Percentiles rank a stretch among this genome's conserved stretches.
Evolutionary conservation across 2,329 filamentous ascomycete genomes (phyloP).

Genomic region (Diplocarpon rosae): DNA sequence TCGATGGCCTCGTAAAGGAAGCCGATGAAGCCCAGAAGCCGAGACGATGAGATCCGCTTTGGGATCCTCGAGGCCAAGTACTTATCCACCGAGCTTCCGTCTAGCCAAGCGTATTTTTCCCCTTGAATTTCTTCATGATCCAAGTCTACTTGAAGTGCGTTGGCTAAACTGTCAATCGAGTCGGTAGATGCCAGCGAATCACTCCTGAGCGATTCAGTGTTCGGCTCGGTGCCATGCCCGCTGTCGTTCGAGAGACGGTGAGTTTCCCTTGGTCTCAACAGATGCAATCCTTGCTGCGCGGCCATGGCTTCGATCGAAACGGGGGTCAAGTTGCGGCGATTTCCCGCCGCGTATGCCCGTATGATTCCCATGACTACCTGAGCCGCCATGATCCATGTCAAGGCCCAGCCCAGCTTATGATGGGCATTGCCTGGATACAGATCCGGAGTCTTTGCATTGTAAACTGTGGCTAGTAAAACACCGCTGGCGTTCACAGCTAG

Average conservation of each 20-base stretch:
- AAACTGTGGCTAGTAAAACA: slow-evolving; percentile 54
- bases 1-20: slow-evolving; percentile 60
- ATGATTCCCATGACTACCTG: slow-evolving; percentile 50
- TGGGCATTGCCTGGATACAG: slow-evolving; percentile 83
- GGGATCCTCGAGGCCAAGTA: slow-evolving; percentile 44
- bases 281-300: slow-evolving; percentile 37
- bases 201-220: slow-evolving; percentile 55
- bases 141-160: slow-evolving; percentile 1
- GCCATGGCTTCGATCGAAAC: slow-evolving; percentile 45
- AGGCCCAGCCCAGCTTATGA: slow-evolving; percentile 76
- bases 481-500: slow-evolving; percentile 52
- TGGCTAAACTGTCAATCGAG: slow-evolving; percentile 29
- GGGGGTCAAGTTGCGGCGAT: slow-evolving; percentile 49
- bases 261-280: slow-evolving; percentile 27
- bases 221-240: slow-evolving; percentile 59
- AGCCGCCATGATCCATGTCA: slow-evolving; percentile 58
- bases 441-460: slow-evolving; percentile 73
- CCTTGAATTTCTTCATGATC: slow-evolving; percentile 42
- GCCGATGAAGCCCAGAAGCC: slow-evolving; percentile 45
- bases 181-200: slow-evolving; percentile 50
- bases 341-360: slow-evolving; percentile 16
- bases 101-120: slow-evolving; percentile 31
- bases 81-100: slow-evolving; percentile 34
- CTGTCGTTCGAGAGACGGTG: slow-evolving; percentile 60
- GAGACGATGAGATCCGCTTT: slow-evolving; percentile 41